Conservation (phyloP, 2,329 filamentous ascomycete genomes). For the Phaeosphaeria sp. region DNA sequence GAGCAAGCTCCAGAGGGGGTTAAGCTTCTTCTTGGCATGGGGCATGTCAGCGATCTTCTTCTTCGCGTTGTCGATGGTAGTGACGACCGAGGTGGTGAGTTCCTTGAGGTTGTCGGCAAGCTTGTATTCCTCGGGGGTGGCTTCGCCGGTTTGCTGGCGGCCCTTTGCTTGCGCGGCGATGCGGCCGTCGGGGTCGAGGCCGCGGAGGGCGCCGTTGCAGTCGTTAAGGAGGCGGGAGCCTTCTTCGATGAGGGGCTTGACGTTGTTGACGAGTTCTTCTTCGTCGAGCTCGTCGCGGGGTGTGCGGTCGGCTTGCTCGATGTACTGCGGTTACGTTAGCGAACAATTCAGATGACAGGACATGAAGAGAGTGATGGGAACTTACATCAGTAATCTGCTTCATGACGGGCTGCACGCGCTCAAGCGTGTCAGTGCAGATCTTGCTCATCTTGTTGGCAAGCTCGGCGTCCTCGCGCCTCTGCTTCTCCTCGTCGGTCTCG, state of each 20-base stretch:
- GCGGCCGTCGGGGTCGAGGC: constrained; percentile 85
- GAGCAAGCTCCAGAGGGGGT: constrained; percentile 84
- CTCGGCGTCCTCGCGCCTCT: constrained; percentile 70
- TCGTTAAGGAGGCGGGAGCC: constrained; percentile 82
- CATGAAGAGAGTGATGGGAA: neutral
- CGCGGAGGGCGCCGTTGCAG: constrained; percentile 84
- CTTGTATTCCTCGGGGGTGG: constrained; percentile 81
- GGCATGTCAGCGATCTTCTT: constrained; percentile 91
- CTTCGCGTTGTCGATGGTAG: constrained; percentile 86
- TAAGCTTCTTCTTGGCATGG: constrained; percentile 92
- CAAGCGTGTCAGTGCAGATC: constrained; percentile 79
- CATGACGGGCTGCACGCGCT: constrained; percentile 83
- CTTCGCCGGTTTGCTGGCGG: constrained; percentile 75
- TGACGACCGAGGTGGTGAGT: constrained; percentile 79
- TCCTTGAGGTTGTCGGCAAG: constrained; percentile 87
- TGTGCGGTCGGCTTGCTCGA: constrained; percentile 80
- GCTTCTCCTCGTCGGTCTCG: constrained; percentile 54
- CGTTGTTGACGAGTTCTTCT: constrained; percentile 83
- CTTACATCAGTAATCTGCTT: constrained; percentile 82
- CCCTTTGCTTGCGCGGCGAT: constrained; percentile 87
- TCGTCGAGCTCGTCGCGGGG: constrained; percentile 90
- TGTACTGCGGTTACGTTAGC: constrained; percentile 62
- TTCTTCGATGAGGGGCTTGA: constrained; percentile 89
- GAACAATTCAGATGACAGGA: neutral
- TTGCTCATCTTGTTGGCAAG: constrained; percentile 77